phyloP scores from a whole-genome alignment of 192 early-diverging fungal genomes.

The Oehlia diaphana region DNA sequence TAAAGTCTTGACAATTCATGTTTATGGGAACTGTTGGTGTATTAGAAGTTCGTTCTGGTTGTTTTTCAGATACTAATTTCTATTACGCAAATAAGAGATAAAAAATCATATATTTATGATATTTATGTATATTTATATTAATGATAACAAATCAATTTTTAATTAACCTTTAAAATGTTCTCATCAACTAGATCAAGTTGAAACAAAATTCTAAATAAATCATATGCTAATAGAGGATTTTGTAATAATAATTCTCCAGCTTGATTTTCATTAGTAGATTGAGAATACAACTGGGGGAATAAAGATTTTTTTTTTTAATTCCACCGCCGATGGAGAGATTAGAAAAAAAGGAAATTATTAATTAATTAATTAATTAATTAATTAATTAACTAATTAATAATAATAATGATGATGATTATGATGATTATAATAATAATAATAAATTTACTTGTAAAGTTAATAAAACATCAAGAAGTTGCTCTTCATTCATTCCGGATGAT shows the following conservation, averaged over 20 bases:
- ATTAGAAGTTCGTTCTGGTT: slow-evolving; percentile 13
- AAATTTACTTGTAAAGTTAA: slow-evolving; percentile 62
- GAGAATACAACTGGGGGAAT: slow-evolving; percentile 38
- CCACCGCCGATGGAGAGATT: too few species aligned
- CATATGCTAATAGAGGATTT: slow-evolving; percentile 82
- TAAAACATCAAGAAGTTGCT: slow-evolving; percentile 64
- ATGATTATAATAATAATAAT: not conserved
- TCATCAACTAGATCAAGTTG: slow-evolving; percentile 79
- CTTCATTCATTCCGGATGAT: slow-evolving; percentile 50
- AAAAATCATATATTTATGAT: too few species aligned
- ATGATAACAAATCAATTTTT: not conserved
- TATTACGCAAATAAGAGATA: not conserved
- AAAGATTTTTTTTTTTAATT: not conserved
- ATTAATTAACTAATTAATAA: slow-evolving; percentile 29
- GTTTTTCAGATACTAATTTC: not conserved
- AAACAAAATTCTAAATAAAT: slow-evolving; percentile 78
- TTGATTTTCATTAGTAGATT: slow-evolving; percentile 54
- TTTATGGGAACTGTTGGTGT: slow-evolving; percentile 32
- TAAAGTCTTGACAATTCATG: slow-evolving; percentile 35
- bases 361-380: slow-evolving; percentile 22
- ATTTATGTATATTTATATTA: not conserved
- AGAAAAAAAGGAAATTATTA: too few species aligned
- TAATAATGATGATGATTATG: not conserved
- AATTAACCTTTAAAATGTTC: slow-evolving; percentile 52
- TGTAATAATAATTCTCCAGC: slow-evolving; percentile 60